A percentile compares a stretch with the other conserved stretches of the same genome.
These are phyloP conservation scores for Cryptosporidium canis DNA, from an alignment of 169 alveolate species.

Conservation along the genomic window DNA sequence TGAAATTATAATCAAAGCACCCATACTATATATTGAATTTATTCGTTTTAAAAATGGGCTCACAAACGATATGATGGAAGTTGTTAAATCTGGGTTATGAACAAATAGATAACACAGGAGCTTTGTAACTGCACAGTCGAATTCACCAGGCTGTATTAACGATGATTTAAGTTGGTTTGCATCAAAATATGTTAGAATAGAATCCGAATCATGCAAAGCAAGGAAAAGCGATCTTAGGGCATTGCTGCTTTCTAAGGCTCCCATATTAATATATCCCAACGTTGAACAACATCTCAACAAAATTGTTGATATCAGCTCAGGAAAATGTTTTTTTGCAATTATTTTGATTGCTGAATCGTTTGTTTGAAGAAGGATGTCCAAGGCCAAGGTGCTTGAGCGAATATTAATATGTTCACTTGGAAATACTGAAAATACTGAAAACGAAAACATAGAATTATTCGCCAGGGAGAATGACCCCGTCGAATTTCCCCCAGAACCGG, in stretches of 20 bases:
- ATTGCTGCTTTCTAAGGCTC: conserved; percentile 60
- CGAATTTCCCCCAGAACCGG: neutral
- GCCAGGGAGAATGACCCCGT: neutral
- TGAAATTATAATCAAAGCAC: conserved; percentile 37
- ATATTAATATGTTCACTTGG: conserved; percentile 40
- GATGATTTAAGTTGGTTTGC: conserved; percentile 42
- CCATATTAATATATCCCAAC: conserved; percentile 70
- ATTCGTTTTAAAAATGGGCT: conserved; percentile 42
- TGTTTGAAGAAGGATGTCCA: conserved; percentile 49
- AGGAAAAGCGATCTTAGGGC: conserved; percentile 47
- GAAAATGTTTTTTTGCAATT: conserved; percentile 58
- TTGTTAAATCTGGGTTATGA: conserved; percentile 15
- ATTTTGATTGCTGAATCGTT: conserved; percentile 55
- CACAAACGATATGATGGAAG: conserved; percentile 17
- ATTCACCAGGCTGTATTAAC: conserved; percentile 13
- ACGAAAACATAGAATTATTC: neutral
- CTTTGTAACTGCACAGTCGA: conserved; percentile 32
- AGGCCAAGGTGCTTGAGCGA: conserved; percentile 56
- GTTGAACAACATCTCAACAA: conserved; percentile 65
- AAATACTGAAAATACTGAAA: conserved; percentile 10
- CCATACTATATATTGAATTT: conserved; percentile 42
- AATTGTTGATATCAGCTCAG: conserved; percentile 46
- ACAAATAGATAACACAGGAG: conserved; percentile 29
- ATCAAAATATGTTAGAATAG: conserved; percentile 38
- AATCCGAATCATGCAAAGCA: conserved; percentile 43